Evolutionary conservation across 2,329 filamentous ascomycete species (phyloP).

Genomic region (Trichoderma semiorbis): DNA sequence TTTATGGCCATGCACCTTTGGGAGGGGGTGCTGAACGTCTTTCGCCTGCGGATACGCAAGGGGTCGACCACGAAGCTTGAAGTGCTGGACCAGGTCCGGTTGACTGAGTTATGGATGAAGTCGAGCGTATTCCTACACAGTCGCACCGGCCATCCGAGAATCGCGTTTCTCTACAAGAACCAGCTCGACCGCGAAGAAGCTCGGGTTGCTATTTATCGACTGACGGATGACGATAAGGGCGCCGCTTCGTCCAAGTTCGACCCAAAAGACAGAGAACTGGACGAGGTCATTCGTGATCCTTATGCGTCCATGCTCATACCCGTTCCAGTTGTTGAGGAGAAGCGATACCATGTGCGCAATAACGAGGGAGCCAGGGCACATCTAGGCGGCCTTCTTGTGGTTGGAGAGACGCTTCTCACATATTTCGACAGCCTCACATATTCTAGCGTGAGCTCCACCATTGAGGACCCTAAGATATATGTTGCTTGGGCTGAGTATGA

Average conservation of each 20-base stretch:
- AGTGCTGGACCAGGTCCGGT: conserved; percentile 52
- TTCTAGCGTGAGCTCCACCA: conserved; percentile 58
- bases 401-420: conserved; percentile 76
- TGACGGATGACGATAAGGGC: conserved; percentile 58
- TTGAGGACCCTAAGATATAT: conserved; percentile 78
- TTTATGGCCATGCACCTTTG: conserved; percentile 58
- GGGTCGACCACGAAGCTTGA: conserved; percentile 43
- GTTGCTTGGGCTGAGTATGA: conserved; percentile 89
- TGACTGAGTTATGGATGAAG: conserved; percentile 59
- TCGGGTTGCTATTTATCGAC: conserved; percentile 55
- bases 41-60: conserved; percentile 48
- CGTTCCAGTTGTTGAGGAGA: conserved; percentile 54
- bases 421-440: conserved; percentile 80
- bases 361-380: conserved; percentile 52
- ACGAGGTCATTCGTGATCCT: conserved; percentile 51
- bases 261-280: conserved; percentile 53
- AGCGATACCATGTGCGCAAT: conserved; percentile 59
- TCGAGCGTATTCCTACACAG: conserved; percentile 55
- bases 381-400: conserved; percentile 66
- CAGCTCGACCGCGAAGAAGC: conserved; percentile 51
- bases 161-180: conserved; percentile 57
- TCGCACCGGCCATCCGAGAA: conserved; percentile 55
- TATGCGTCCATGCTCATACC: conserved; percentile 62
- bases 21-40: conserved; percentile 57
- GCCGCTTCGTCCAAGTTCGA: conserved; percentile 54